Evolutionary conservation across 257 asterid genomes (phyloP), one percentile per base, ranked within the genome.

Genomic region (Solanum paucissectum): DNA sequence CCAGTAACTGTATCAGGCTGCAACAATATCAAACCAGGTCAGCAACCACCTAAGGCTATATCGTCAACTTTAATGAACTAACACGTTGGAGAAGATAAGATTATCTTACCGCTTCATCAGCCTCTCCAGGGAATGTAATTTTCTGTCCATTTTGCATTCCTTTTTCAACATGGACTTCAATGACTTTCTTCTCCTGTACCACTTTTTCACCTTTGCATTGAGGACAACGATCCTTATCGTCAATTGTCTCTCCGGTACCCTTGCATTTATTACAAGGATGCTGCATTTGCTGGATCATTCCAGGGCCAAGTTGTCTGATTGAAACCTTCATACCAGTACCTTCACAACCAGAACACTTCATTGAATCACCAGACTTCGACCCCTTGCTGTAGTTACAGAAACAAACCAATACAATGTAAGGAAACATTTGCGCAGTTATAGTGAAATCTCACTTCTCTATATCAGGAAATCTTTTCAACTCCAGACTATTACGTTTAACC

Each of bases 231-330:
- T 94, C 98, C 86, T 62, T 93, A 20, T 93, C 96, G 7, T 38
- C 92, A 46, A 94, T 94, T 10, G 91, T 91, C 88, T 94, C 98
- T 36, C 98, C 98, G 0, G 96, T 91, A 7, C 98, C 98, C 87
- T 91, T 94, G 89, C 98, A 94, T 34, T 92, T 93, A 89, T 91
- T 93, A 88, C 98, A 94, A 27, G 94, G 89, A 9, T 93, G 95
- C 93, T 94, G 98, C 98, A 94, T 94, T 89, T 94, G 98, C 88
- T 94, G 98, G 42, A 94, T 90, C 98, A 94, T 94, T 18, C 93
- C 92, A 21, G 92, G 92, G 9, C 95, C 98, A 7, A 94, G 93
- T 46, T 94, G 98, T 90, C 96, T 89, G 37, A 93, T 91, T 5
- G 96, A 84, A 11, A 94, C 95, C 86, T 91, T 94, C 96, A 94